Evolutionary conservation across 352 stramenopile genomes (phyloP), one percentile per base, ranked within the genome.

Genomic region (Blastocystis sp.): DNA sequence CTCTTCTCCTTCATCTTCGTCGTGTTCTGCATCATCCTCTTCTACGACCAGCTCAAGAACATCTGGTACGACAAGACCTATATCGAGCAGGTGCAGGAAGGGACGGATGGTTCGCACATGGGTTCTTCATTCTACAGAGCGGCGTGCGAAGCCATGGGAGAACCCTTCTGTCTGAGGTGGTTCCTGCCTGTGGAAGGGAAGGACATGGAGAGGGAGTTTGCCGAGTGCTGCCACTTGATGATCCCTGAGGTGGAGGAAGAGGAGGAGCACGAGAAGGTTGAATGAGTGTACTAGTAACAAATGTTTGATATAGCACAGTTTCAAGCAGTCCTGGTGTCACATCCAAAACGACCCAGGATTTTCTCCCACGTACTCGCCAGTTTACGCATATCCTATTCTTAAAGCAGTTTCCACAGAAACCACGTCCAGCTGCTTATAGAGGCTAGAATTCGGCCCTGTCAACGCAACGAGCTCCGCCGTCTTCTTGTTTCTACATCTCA

Each of bases 71-170:
- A 81, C 40, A n/a, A 38, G 19, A 81, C 71, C 7, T 82, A 80
- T 17, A 67, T 89, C 59, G 56, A 89, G n/a, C 41, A 87, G n/a
- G 61, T 56, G 0, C 67, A 62, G 43, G 40, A 14, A 28, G 21
- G 41, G 21, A 90, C 84, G 34, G 81, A 76, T 79, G 88, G 88
- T 4, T 76, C 89, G 38, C 82, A 90, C 21, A 74, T 74, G n/a
- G 70, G 84, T n/a, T 19, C 65, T 34, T 65, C 59, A 4, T 41
- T 90, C 41, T 82, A 88, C 21, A 41, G 52, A 21, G 88, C 70
- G 4, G 38, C 88, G 23, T 43, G 59, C 17, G 81, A 69, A 38
- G 62, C 65, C 0, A 84, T 89, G 64, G 82, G 67, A 19, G 69
- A 78, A 59, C 70, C 69, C 21, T 76, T 82, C 61, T 76, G 64